Evolutionary conservation across 441 rosid genomes (phyloP).

Genomic region (Gossypium aridum): DNA sequence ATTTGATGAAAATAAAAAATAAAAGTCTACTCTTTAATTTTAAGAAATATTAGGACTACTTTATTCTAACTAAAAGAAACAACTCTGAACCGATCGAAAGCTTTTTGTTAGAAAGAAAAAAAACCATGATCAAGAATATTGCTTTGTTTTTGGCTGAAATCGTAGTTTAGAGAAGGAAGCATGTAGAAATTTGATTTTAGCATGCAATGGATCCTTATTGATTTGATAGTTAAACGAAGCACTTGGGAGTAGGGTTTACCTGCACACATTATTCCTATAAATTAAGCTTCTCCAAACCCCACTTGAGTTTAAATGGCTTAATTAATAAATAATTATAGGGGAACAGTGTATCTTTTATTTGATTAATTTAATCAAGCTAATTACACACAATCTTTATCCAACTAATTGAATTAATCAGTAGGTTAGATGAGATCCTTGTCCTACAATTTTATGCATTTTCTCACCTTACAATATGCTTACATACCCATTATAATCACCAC

Average conservation of each 20-base stretch:
- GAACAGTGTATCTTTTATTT: constrained; percentile 18
- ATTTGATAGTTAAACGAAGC: neutral
- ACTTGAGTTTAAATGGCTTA: neutral
- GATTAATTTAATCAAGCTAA: constrained; percentile 2
- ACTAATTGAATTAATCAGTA: constrained; percentile 13
- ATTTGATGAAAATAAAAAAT: too few species aligned
- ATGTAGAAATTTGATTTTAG: too few species aligned
- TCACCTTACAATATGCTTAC: neutral
- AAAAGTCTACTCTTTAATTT: too few species aligned
- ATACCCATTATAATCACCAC: too few species aligned
- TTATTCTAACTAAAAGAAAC: too few species aligned
- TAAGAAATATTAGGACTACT: too few species aligned
- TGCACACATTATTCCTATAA: constrained; percentile 19
- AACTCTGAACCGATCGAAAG: too few species aligned
- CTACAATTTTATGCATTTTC: constrained; percentile 23
- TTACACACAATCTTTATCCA: constrained; percentile 5
- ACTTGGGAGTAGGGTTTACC: constrained; percentile 26
- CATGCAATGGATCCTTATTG: neutral
- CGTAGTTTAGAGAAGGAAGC: too few species aligned
- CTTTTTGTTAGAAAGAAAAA: too few species aligned
- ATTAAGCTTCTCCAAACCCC: neutral
- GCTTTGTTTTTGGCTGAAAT: too few species aligned
- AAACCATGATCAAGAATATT: too few species aligned
- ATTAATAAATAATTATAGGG: neutral
- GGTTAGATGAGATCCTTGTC: constrained; percentile 13